Percentiles rank a stretch among this genome's conserved stretches.
These are phyloP conservation scores for Solidago caesia DNA, from an alignment of 129 eudicot genomes.

Conservation along the genomic window DNA sequence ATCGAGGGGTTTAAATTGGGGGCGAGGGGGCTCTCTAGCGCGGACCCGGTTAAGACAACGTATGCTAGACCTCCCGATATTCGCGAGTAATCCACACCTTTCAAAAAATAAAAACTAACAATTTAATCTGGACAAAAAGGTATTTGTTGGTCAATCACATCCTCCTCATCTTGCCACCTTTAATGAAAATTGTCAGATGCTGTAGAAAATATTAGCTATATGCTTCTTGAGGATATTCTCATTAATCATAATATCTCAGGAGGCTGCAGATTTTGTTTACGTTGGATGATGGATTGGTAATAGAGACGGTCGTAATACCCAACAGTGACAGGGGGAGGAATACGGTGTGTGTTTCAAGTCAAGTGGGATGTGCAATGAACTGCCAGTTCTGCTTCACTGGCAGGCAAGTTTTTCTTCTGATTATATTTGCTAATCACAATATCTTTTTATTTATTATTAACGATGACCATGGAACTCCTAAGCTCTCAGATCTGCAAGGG, in stretches of 20 bases:
- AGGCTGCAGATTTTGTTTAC: constrained; percentile 83
- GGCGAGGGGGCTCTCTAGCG: too few relatives aligned
- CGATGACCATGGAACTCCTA: too few relatives aligned
- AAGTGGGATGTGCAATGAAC: constrained; percentile 98
- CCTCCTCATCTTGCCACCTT: too few relatives aligned
- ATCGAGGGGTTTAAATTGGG: too few relatives aligned
- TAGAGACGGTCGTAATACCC: constrained; percentile 87
- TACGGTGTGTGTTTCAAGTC: constrained; percentile 98
- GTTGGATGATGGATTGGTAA: constrained; percentile 79
- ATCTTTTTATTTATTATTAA: neutral
- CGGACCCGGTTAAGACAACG: too few relatives aligned
- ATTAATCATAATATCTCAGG: constrained; percentile 67
- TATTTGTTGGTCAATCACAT: too few relatives aligned
- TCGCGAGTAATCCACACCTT: too few relatives aligned
- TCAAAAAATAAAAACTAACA: too few relatives aligned
- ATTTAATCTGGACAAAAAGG: too few relatives aligned
- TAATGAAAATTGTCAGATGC: neutral
- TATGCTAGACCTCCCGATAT: too few relatives aligned
- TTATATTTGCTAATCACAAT: neutral
- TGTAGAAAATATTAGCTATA: constrained; percentile 10
- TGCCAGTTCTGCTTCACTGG: constrained; percentile 98
- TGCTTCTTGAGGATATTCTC: constrained; percentile 45
- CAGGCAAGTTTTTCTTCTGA: constrained; percentile 49
- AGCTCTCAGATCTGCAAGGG: too few relatives aligned
- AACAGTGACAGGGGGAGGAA: constrained; percentile 64